A percentile compares a stretch with the other conserved stretches of the same genome.
Conservation (phyloP, 768 basidiomycete genomes). For the Bullera alba region DNA sequence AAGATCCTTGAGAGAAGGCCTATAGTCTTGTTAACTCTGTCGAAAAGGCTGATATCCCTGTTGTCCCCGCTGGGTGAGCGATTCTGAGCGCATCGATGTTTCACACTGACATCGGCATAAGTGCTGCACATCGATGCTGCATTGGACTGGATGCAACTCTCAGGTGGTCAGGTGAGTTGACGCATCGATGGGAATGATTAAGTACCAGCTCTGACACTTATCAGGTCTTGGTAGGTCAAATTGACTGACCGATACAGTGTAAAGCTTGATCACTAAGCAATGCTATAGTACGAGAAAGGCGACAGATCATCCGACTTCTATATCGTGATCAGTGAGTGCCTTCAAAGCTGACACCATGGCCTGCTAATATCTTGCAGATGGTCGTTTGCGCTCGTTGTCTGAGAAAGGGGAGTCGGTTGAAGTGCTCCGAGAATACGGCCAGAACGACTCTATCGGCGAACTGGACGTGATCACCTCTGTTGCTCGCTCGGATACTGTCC, state of each 20-base stretch:
- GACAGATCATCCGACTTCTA: slow-evolving; percentile 93
- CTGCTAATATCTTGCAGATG: slow-evolving; percentile 49
- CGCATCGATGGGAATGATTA: neutral
- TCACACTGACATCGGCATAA: slow-evolving; percentile 38
- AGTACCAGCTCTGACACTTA: too few species aligned
- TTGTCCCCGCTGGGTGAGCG: slow-evolving; percentile 76
- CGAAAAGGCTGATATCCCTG: slow-evolving; percentile 90
- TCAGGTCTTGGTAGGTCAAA: too few species aligned
- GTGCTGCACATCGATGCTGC: slow-evolving; percentile 95
- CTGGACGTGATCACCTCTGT: slow-evolving; percentile 93
- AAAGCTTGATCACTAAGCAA: too few species aligned
- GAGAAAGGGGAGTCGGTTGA: slow-evolving; percentile 72
- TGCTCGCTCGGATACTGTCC: slow-evolving; percentile 77
- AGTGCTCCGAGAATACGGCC: slow-evolving; percentile 88
- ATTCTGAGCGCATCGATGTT: neutral
- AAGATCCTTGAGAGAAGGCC: slow-evolving; percentile 85
- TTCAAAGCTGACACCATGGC: neutral
- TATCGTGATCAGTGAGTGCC: slow-evolving; percentile 54
- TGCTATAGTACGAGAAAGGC: slow-evolving; percentile 77
- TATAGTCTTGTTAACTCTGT: slow-evolving; percentile 88
- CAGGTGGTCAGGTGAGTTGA: slow-evolving; percentile 66
- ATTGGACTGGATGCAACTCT: slow-evolving; percentile 96
- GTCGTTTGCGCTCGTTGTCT: slow-evolving; percentile 80
- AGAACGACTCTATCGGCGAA: slow-evolving; percentile 95
- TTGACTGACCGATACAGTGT: too few species aligned